Evolutionary conservation across 495 filamentous ascomycete genomes (phyloP), one percentile per base, ranked within the genome.

Genomic region (Aspergillus incahuasiensis): DNA sequence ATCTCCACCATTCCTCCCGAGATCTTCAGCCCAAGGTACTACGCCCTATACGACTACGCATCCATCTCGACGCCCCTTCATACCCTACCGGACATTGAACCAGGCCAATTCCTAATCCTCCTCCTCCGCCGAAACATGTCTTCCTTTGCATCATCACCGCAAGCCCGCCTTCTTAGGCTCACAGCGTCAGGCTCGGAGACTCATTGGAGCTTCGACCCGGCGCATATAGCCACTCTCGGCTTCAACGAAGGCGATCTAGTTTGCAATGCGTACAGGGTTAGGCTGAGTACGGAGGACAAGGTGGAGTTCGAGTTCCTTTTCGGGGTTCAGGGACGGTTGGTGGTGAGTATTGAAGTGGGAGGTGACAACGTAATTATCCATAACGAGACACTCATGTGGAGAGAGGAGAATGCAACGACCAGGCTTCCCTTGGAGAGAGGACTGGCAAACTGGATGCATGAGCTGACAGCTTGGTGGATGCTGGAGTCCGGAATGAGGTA

Each of bases 391-490:
- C 47, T 64, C 1, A 73, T 74, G 68, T 75, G 73, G 71, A 64
- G 56, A 11, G 57, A 44, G 30, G 61, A 48, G 5, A 55, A 48
- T 48, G 62, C 66, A 43, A 30, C 30, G 21, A 16, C 30, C 8
- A 49, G 18, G 25, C 64, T 75, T 60, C 69, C 71, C 15, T 57
- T 74, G 49, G 68, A 74, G 39, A 63, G 58, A 16, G 53, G 50
- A 21, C n/a, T 60, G 22, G 18, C 65, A 20, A 51, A 58, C 8
- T 71, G 65, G 55, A 58, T 74, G 60, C 69, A 74, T 56, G 71
- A 75, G 48, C 59, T 66, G 42, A 66, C 69, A 13, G 48, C 68
- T 35, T 74, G 71, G 73, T 74, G 69, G 69, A 59, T 75, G 51
- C 45, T 74, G 57, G 73, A 72, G 40, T 71, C 71, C 9, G 73